Percentiles rank a stretch among this genome's conserved stretches.
These are phyloP conservation scores for Rhodotorula sp. DNA, from an alignment of 1,284 basidiomycete species.

Conservation along the genomic window DNA sequence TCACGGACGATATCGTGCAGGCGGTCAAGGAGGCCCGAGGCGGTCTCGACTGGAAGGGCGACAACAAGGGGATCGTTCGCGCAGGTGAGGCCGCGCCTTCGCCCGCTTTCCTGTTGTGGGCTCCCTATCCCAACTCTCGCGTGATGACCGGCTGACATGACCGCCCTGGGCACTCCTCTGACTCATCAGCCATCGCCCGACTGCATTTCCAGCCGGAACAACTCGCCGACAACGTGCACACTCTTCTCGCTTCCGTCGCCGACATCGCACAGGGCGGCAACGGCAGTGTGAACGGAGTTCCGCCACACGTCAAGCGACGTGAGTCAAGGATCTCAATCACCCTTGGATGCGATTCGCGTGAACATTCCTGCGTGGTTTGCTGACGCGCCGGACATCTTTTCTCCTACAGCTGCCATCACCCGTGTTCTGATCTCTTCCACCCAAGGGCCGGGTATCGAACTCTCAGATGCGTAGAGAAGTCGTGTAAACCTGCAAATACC, in stretches of 20 bases:
- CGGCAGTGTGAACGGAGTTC: slow-evolving; percentile 25
- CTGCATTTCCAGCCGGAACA: slow-evolving; percentile 33
- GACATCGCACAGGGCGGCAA: slow-evolving; percentile 38
- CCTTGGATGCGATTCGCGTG: not conserved
- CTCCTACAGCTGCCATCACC: slow-evolving; percentile 40
- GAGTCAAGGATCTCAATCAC: not conserved
- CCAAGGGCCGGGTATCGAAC: slow-evolving; percentile 38
- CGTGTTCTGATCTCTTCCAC: slow-evolving; percentile 38
- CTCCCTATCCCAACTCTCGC: no score
- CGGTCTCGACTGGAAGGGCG: slow-evolving; percentile 87
- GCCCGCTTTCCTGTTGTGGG: not conserved
- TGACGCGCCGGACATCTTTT: no score
- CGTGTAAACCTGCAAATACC: no score
- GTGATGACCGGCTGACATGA: no score
- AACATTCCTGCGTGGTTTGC: no score
- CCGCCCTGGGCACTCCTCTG: no score
- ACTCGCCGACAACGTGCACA: slow-evolving; percentile 41
- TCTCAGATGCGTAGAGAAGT: slow-evolving; percentile 29
- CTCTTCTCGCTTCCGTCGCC: slow-evolving; percentile 38
- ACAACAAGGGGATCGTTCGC: slow-evolving; percentile 79
- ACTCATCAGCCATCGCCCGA: slow-evolving; percentile 19
- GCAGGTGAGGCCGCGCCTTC: slow-evolving; percentile 48
- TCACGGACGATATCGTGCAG: slow-evolving; percentile 77
- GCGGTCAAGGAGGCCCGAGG: slow-evolving; percentile 78
- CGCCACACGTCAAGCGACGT: slow-evolving; percentile 36